phyloP scores from a whole-genome alignment of 768 basidiomycete genomes.

The Pleurotus tuber-regium region DNA sequence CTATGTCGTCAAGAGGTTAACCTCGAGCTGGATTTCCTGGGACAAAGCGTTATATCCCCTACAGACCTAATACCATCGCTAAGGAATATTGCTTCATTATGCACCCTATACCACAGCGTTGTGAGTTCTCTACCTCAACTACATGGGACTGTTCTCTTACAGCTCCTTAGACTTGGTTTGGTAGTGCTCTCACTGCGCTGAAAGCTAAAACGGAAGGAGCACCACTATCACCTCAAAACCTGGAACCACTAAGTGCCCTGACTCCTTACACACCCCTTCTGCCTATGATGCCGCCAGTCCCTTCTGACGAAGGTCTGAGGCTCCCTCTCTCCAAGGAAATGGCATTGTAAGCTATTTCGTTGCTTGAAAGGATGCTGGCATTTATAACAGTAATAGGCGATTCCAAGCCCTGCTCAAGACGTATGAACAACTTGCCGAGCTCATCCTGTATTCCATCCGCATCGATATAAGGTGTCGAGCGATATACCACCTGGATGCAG shows the following conservation, averaged over 20 bases:
- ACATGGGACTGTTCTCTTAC: slow-evolving; percentile 4
- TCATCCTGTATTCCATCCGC: slow-evolving; percentile 84
- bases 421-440: slow-evolving; percentile 84
- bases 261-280: slow-evolving; percentile 47
- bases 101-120: slow-evolving; percentile 81
- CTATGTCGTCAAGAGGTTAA: slow-evolving; percentile 77
- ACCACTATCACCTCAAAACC: slow-evolving; percentile 45
- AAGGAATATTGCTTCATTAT: slow-evolving; percentile 72
- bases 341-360: slow-evolving; percentile 62
- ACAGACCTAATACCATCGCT: slow-evolving; percentile 68
- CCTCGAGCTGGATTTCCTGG: slow-evolving; percentile 68
- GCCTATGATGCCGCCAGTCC: slow-evolving; percentile 35
- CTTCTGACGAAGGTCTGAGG: slow-evolving; percentile 48
- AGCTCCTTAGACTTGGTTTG: slow-evolving; percentile 75
- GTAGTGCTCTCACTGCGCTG: slow-evolving; percentile 63
- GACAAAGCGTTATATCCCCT: slow-evolving; percentile 49
- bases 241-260: slow-evolving; percentile 49
- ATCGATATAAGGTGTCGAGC: slow-evolving; percentile 85
- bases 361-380: slow-evolving; percentile 10
- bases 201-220: slow-evolving; percentile 63
- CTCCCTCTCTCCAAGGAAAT: slow-evolving; percentile 87
- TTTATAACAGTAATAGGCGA: slow-evolving; percentile 56
- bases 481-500: slow-evolving; percentile 76
- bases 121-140: slow-evolving; percentile 43
- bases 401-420: slow-evolving; percentile 90